These are phyloP conservation scores for Micractinium sp. DNA, from an alignment of 139 green algal genomes.

Conservation along the genomic window DNA sequence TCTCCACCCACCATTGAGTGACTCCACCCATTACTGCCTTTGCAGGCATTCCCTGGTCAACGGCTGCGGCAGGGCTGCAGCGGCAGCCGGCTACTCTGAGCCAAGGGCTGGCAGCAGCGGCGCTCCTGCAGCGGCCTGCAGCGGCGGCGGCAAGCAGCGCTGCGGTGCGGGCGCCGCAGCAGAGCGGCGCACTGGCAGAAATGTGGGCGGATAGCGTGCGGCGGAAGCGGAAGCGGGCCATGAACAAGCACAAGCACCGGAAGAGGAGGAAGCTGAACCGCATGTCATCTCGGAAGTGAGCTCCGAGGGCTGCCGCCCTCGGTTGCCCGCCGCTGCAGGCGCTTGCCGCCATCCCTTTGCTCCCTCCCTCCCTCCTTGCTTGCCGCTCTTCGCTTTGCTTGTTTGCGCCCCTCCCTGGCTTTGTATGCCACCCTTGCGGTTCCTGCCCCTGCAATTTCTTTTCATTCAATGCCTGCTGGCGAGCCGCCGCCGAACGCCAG, in stretches of 20 bases:
- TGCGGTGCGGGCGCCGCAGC: neutral
- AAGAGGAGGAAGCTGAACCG: slow-evolving; percentile 25
- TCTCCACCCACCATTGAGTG: no score
- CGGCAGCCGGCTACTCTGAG: neutral
- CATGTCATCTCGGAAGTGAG: neutral
- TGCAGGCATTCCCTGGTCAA: neutral
- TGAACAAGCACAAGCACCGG: slow-evolving; percentile 77
- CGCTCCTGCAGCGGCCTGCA: neutral
- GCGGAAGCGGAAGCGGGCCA: slow-evolving; percentile 58
- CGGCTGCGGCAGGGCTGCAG: neutral
- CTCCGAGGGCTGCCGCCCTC: neutral
- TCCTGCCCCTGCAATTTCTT: neutral
- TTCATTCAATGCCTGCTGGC: neutral
- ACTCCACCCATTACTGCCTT: neutral
- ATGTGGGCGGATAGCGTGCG: slow-evolving; percentile 22
- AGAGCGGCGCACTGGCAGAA: neutral
- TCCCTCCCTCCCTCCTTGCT: no score
- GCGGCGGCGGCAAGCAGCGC: neutral
- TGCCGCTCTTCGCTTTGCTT: no score
- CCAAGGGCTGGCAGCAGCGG: neutral
- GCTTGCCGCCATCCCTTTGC: no score
- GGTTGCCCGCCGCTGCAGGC: neutral
- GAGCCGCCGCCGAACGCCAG: neutral
- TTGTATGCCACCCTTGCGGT: neutral
- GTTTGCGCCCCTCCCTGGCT: no score